Evolutionary conservation across 164 flowering plant genomes (phyloP), one percentile per base, ranked within the genome.

Genomic region (Liquidambar formosana): DNA sequence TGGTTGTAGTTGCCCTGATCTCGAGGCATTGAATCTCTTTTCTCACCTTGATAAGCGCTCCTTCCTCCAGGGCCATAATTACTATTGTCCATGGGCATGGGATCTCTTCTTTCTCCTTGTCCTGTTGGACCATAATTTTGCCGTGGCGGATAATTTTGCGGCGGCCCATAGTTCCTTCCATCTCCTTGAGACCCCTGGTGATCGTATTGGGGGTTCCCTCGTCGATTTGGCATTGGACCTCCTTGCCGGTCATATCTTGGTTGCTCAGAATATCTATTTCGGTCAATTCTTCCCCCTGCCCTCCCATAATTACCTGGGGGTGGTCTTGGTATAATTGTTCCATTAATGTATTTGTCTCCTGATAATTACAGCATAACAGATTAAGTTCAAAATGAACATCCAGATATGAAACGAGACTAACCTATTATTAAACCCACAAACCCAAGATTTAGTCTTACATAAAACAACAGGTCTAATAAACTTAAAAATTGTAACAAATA

Each of bases 271-370:
- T 75, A 72, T 67, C 83, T 74, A 64, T 81, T 78, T 47, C 86
- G 74, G 28, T 80, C 85, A 62, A 68, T 67, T 66, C 85, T 72
- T 45, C 84, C 79, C 12, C 69, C 71, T 10, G 65, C 46, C 75
- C 92, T 83, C 19, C 83, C 81, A 82, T 83, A 78, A 10, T 84
- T 92, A 38, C 84, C 75, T 3, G 97, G 97, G 4, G 93, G 94
- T 53, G 97, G 93, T 73, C 97, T 79, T 1, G 87, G 95, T 67
- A 84, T 89, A 61, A 96, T 92, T 28, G 77, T 75, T 65, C 99
- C 99, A 78, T 96, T 86, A 23, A 82, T 78, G 72, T 96, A 96
- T 75, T 96, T 90, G 76, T 96, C 98, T 21, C 99, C 99, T 93
- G 79, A 59, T 14, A 67, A 49, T 41, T 19, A 63, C 52, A 68